These are phyloP conservation scores for Lepidium africanum DNA, from an alignment of 345 rosid genomes.

Conservation along the genomic window DNA sequence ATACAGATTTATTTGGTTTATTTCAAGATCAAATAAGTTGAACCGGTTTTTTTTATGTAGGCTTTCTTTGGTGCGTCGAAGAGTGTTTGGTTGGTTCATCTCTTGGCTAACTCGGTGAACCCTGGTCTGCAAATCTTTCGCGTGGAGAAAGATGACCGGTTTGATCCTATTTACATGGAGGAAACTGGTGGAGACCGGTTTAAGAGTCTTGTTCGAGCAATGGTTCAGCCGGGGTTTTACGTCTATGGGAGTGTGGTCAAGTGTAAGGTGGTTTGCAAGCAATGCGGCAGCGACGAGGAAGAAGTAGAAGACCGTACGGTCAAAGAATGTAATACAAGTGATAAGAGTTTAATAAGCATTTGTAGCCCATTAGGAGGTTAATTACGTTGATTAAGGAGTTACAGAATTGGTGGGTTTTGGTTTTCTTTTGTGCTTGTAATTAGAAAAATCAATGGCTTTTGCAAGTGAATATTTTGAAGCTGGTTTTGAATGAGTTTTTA, in stretches of 20 bases:
- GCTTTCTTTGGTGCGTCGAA: conserved; percentile 86
- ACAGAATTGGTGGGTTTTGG: conserved; percentile 11
- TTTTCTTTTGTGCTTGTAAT: conserved; percentile 11
- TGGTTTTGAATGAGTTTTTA: too few relatives aligned
- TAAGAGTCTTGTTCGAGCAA: conserved; percentile 51
- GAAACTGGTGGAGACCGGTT: conserved; percentile 63
- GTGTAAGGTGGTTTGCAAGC: conserved; percentile 87
- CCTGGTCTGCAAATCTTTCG: conserved; percentile 71
- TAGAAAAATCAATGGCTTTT: background rate
- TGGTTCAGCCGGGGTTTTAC: conserved; percentile 93
- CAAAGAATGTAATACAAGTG: conserved; percentile 19
- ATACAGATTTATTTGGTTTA: background rate
- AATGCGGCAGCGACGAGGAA: conserved; percentile 29
- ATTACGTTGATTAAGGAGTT: background rate
- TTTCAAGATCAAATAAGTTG: background rate
- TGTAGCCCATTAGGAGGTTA: conserved; percentile 28
- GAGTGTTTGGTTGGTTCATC: conserved; percentile 81
- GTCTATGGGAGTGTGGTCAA: conserved; percentile 71
- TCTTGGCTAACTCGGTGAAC: conserved; percentile 85
- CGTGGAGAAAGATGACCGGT: conserved; percentile 52
- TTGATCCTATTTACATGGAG: conserved; percentile 80
- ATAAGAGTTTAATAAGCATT: conserved; percentile 22
- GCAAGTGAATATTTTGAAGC: conserved; percentile 18
- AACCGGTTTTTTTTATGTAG: conserved; percentile 26
- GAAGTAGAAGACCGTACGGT: conserved; percentile 17